Base-by-base conservation (phyloP, 225 moss, liverwort and hornwort species). In the Pseudisothecium myosuroides region DNA sequence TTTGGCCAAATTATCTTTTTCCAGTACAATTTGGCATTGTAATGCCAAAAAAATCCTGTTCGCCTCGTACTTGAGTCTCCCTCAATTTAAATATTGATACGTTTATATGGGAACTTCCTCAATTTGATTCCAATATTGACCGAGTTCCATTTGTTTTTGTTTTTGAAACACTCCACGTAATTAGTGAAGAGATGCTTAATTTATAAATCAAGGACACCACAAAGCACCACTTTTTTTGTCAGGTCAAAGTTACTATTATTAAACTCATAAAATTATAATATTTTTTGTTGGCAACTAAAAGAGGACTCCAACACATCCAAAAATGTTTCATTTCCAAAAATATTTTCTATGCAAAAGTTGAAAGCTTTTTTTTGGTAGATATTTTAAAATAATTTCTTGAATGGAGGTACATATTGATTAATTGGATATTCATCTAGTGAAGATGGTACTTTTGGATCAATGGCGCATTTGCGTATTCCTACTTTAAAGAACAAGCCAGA, bases 401-500 rank as follows among this genome's bases (percentile, higher is more conserved):
- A 10, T 50, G 17, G 7, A 50, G 12, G 4, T 19, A 50, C 20
- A 50, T 76, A 21, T 76, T 32, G 20, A 50, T 32, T 11, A 31
- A 32, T 47, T 7, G 20, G 6, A 76, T 76, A 28, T 12, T 2
- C 1, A 50, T 76, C 1, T 32, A 32, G 0, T 75, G 5, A 32
- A 76, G 7, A 75, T 49, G 20, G 7, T 49, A 12, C 49, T 32
- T 74, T 75, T 7, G 31, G 11, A 0, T 17, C 1, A 73, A 0
- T 73, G 4, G 6, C 0, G 0, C 10, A 24, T 29, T 73, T 43
- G 4, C 6, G 2, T 43, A 24, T 73, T 39, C 6, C 11, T 73
- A 73, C 17, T 1, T 73, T 31, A 47, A 29, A 29, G 0, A 6
- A 31, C 18, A 47, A 29, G 2, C 0, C 0, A 12, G 0, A 31